Conservation (phyloP, 306 rosid species). For the Trifolium fragiferum region DNA sequence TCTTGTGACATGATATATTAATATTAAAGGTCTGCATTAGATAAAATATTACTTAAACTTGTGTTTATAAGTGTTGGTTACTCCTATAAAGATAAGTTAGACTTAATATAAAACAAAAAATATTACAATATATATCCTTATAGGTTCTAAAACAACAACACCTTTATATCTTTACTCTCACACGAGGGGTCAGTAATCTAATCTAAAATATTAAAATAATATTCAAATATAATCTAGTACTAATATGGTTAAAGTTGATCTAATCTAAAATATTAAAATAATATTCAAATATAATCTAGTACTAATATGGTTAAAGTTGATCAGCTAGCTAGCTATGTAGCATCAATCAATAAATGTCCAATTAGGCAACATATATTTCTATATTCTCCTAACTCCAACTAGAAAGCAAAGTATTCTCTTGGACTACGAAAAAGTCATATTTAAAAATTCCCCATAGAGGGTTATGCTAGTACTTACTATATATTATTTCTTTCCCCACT, state of each 20-base stretch:
- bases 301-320: slow-evolving; percentile 28
- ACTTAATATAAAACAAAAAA: background rate
- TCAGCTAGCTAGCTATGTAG: slow-evolving; percentile 20
- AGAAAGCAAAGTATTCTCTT: slow-evolving; percentile 37
- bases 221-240: slow-evolving; percentile 33
- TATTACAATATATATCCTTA: too few species aligned
- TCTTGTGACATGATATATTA: too few species aligned
- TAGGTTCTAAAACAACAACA: too few species aligned
- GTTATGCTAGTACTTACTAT: slow-evolving; percentile 18
- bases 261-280: too few species aligned
- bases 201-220: too few species aligned
- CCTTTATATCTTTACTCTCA: slow-evolving; percentile 39
- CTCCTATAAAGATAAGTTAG: background rate
- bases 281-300: slow-evolving; percentile 29
- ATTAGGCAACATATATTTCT: slow-evolving; percentile 37
- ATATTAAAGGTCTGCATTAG: background rate
- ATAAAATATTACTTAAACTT: background rate
- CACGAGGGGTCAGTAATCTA: slow-evolving; percentile 65
- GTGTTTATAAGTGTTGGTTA: background rate
- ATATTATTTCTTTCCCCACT: background rate
- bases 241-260: slow-evolving; percentile 22
- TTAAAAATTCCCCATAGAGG: slow-evolving; percentile 27
- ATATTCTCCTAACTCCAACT: slow-evolving; percentile 35
- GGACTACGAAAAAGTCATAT: slow-evolving; percentile 22
- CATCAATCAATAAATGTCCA: slow-evolving; percentile 32